phyloP scores from a whole-genome alignment of 108 stramenopile genomes.

The Nitzschia palea region DNA sequence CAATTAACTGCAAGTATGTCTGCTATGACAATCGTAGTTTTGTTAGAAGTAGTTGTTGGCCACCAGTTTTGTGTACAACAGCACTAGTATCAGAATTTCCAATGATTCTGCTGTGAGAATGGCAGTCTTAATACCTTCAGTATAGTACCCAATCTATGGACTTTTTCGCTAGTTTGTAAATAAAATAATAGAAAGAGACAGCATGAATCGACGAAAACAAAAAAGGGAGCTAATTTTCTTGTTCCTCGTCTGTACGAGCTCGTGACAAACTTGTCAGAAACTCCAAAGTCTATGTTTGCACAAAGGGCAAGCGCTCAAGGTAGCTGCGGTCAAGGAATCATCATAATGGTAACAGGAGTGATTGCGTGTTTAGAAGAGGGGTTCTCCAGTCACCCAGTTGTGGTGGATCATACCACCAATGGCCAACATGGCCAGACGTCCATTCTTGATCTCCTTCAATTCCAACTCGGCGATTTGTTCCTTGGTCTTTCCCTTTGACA shows the following conservation, averaged over 20 bases:
- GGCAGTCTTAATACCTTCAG: too few relatives aligned
- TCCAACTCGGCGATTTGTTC: slow-evolving; percentile 66
- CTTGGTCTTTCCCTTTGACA: slow-evolving; percentile 61
- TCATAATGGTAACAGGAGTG: neutral
- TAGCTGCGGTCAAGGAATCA: neutral
- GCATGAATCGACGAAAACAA: neutral
- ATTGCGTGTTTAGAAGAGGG: slow-evolving; percentile 35
- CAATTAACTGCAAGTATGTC: too few relatives aligned
- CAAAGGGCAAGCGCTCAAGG: neutral
- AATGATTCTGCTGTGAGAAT: too few relatives aligned
- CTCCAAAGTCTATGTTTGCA: slow-evolving; percentile 4
- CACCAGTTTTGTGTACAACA: too few relatives aligned
- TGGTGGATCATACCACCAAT: slow-evolving; percentile 93
- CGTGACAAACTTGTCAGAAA: neutral
- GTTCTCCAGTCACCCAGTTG: slow-evolving; percentile 85
- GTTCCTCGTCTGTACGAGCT: neutral
- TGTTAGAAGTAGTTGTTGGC: too few relatives aligned
- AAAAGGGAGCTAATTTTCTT: neutral
- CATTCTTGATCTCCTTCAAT: slow-evolving; percentile 88
- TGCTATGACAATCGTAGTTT: too few relatives aligned
- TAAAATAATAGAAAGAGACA: neutral
- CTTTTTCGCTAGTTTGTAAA: neutral
- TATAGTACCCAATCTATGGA: too few relatives aligned
- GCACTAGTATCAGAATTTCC: too few relatives aligned
- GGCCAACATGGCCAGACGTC: slow-evolving; percentile 86